phyloP scores from a whole-genome alignment of 2,329 filamentous ascomycete genomes.

The Madurella fahalii region DNA sequence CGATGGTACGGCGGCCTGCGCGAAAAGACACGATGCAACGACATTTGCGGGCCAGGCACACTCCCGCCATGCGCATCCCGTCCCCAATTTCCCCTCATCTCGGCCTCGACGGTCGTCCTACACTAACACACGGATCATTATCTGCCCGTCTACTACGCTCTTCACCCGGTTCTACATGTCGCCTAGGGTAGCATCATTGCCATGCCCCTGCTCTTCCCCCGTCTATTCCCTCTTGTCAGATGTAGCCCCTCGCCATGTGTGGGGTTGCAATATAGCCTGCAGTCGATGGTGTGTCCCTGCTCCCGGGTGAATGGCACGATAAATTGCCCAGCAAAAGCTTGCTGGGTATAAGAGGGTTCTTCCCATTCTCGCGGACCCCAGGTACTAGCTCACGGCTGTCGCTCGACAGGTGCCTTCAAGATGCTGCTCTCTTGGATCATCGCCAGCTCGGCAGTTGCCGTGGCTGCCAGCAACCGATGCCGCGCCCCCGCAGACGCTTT shows the following conservation, averaged over 20 bases:
- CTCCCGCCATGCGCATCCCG: not conserved
- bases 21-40: slow-evolving; percentile 14
- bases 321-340: slow-evolving; percentile 14
- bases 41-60: not conserved
- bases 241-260: not conserved
- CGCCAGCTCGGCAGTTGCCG: slow-evolving; percentile 19
- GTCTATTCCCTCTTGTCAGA: no score
- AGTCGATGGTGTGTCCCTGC: slow-evolving; percentile 12
- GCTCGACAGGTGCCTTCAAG: slow-evolving; percentile 1
- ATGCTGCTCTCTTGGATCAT: slow-evolving; percentile 24
- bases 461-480: slow-evolving; percentile 14
- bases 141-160: not conserved
- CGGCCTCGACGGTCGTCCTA: not conserved
- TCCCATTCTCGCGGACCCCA: slow-evolving; percentile 4
- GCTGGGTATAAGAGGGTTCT: slow-evolving; percentile 6
- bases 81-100: not conserved
- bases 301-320: slow-evolving; percentile 28
- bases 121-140: not conserved
- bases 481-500: slow-evolving; percentile 35
- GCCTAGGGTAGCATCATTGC: not conserved
- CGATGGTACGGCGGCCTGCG: slow-evolving; percentile 5
- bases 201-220: not conserved
- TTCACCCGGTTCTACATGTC: not conserved
- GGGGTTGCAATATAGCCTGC: slow-evolving; percentile 26
- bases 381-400: not conserved